These are phyloP conservation scores for Aureoboletus auriporus DNA, from an alignment of 768 basidiomycete species.

Conservation along the genomic window DNA sequence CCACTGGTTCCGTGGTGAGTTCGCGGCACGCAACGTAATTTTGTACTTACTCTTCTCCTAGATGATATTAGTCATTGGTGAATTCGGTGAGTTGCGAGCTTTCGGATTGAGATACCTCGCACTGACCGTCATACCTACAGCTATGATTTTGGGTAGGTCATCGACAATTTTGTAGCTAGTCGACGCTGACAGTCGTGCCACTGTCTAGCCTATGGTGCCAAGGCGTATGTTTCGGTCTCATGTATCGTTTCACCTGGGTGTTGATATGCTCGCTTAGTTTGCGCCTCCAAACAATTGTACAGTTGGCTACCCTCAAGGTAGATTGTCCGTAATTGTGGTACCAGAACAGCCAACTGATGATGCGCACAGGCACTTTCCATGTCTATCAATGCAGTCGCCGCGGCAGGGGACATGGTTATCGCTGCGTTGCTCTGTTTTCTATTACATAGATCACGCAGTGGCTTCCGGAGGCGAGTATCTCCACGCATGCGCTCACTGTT, in stretches of 20 bases:
- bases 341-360: neutral
- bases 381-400: constrained; percentile 53
- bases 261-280: constrained; percentile 31
- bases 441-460: constrained; percentile 48
- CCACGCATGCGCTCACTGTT: neutral
- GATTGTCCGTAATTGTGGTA: neutral
- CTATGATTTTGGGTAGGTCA: constrained; percentile 33
- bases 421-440: constrained; percentile 43
- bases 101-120: constrained; percentile 6
- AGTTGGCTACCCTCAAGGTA: constrained; percentile 47
- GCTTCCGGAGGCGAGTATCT: constrained; percentile 40
- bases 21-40: neutral
- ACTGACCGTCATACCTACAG: constrained; percentile 8
- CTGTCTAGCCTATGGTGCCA: constrained; percentile 31
- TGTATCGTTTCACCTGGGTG: neutral
- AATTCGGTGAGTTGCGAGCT: constrained; percentile 33
- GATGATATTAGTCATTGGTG: constrained; percentile 35
- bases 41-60: neutral
- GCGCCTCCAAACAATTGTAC: constrained; percentile 38
- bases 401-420: constrained; percentile 49
- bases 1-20: constrained; percentile 36
- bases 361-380: constrained; percentile 38
- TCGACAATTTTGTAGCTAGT: neutral
- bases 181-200: constrained; percentile 1
- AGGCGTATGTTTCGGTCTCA: constrained; percentile 31